Percentiles rank a stretch among this genome's conserved stretches.
Evolutionary conservation across 805 yeast genomes (phyloP).

Genomic region (Schizosaccharomyces japonicus): DNA sequence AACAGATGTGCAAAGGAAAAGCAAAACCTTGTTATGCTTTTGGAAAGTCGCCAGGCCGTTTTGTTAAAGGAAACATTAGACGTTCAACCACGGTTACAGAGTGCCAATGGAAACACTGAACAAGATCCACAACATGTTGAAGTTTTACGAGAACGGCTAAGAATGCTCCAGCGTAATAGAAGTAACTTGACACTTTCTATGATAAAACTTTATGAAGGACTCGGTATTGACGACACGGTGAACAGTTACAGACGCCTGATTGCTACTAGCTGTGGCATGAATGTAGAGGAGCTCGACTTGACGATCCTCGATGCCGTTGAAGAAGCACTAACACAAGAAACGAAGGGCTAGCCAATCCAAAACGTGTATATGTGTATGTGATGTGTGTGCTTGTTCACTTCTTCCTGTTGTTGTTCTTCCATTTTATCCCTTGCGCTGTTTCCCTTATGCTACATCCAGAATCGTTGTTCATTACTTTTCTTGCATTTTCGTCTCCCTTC

Average conservation of each 20-base stretch:
- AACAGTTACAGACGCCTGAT: constrained; percentile 59
- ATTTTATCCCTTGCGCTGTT: too few relatives aligned
- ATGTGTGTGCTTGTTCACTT: too few relatives aligned
- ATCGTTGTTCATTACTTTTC: too few relatives aligned
- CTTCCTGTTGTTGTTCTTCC: too few relatives aligned
- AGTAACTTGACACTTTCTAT: constrained; percentile 23
- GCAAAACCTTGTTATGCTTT: not conserved
- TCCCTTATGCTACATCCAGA: too few relatives aligned
- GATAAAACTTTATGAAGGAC: constrained; percentile 25
- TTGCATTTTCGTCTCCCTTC: too few relatives aligned
- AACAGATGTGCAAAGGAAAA: not conserved
- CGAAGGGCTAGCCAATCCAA: too few relatives aligned
- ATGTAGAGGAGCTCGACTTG: constrained; percentile 57
- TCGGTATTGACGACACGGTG: constrained; percentile 32
- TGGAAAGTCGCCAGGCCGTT: not conserved
- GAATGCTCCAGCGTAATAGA: constrained; percentile 21
- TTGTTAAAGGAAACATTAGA: not conserved
- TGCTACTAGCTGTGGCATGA: constrained; percentile 51
- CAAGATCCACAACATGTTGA: not conserved
- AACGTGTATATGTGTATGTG: too few relatives aligned
- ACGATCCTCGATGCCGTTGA: constrained; percentile 55
- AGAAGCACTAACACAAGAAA: not conserved
- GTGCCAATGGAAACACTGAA: constrained; percentile 2
- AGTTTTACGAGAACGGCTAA: constrained; percentile 18
- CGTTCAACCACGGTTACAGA: constrained; percentile 3